Evolutionary conservation across 1,284 basidiomycete genomes (phyloP).

Genomic region (Omphalotus olearius): DNA sequence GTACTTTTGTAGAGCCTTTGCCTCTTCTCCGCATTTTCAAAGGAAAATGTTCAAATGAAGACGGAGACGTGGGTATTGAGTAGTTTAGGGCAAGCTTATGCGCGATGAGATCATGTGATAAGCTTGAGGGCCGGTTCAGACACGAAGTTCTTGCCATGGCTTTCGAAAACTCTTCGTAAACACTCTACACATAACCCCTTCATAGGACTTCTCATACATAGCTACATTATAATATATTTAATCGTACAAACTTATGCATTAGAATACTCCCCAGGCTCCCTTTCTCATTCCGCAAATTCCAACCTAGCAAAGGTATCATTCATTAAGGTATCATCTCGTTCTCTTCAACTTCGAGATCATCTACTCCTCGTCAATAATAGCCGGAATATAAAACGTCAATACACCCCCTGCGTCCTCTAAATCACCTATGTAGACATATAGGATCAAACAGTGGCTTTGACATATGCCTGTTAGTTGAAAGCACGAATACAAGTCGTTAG

Average conservation of each 20-base stretch:
- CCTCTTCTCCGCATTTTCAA: slow-evolving; percentile 8
- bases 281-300: no score
- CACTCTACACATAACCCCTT: no score
- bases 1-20: slow-evolving; percentile 43
- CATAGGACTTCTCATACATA: no score
- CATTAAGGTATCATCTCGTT: no score
- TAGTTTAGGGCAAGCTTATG: not conserved
- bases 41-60: not conserved
- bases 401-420: slow-evolving; percentile 80
- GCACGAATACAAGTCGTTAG: not conserved
- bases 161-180: no score
- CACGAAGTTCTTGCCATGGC: no score
- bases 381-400: slow-evolving; percentile 86
- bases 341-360: not conserved
- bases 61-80: not conserved
- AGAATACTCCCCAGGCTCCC: no score
- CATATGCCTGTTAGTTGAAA: slow-evolving; percentile 73
- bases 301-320: no score
- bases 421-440: slow-evolving; percentile 89
- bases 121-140: no score
- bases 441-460: slow-evolving; percentile 79
- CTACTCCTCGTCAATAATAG: slow-evolving; percentile 38
- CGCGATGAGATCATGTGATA: not conserved
- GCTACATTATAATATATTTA: no score
- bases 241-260: no score